Percentiles rank a stretch among this genome's conserved stretches.
These are phyloP conservation scores for Jaenimonas drosophilae DNA, from an alignment of 208 protist genomes.

Conservation along the genomic window DNA sequence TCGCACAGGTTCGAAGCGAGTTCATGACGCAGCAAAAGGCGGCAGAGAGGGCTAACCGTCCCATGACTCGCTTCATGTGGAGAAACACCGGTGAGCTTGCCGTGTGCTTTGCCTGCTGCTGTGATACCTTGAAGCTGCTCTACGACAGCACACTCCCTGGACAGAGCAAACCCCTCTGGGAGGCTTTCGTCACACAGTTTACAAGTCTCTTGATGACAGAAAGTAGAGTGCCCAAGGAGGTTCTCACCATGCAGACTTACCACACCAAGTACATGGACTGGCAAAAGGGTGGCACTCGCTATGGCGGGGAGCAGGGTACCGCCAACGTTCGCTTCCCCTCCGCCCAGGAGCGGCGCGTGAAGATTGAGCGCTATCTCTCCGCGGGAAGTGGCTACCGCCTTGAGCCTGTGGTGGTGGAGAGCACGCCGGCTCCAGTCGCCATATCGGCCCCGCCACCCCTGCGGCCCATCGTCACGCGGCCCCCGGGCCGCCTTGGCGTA, in stretches of 20 bases:
- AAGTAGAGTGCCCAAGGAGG: slow-evolving; percentile 34
- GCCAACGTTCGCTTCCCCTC: slow-evolving; percentile 80
- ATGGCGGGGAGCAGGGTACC: slow-evolving; percentile 41
- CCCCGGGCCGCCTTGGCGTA: slow-evolving; percentile 1
- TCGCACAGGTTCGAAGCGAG: slow-evolving; percentile 46
- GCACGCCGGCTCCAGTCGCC: slow-evolving; percentile 4
- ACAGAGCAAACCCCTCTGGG: slow-evolving; percentile 48
- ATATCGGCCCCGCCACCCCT: neutral
- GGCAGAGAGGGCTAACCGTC: slow-evolving; percentile 18
- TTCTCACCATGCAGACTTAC: slow-evolving; percentile 59
- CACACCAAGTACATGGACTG: slow-evolving; percentile 82
- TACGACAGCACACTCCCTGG: slow-evolving; percentile 46
- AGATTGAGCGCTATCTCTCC: slow-evolving; percentile 65
- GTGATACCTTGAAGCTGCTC: slow-evolving; percentile 76
- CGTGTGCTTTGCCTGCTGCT: slow-evolving; percentile 75
- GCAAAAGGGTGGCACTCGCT: slow-evolving; percentile 81
- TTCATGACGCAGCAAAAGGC: slow-evolving; percentile 38
- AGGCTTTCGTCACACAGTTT: slow-evolving; percentile 52
- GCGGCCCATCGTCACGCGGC: neutral
- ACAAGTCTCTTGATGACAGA: slow-evolving; percentile 46
- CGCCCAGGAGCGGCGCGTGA: slow-evolving; percentile 52
- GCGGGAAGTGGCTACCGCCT: slow-evolving; percentile 41
- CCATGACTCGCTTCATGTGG: slow-evolving; percentile 59
- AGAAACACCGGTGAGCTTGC: slow-evolving; percentile 78
- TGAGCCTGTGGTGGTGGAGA: slow-evolving; percentile 33